Evolutionary conservation across 2,329 filamentous ascomycete species (phyloP).

Genomic region (Aspergillus fijiensis): DNA sequence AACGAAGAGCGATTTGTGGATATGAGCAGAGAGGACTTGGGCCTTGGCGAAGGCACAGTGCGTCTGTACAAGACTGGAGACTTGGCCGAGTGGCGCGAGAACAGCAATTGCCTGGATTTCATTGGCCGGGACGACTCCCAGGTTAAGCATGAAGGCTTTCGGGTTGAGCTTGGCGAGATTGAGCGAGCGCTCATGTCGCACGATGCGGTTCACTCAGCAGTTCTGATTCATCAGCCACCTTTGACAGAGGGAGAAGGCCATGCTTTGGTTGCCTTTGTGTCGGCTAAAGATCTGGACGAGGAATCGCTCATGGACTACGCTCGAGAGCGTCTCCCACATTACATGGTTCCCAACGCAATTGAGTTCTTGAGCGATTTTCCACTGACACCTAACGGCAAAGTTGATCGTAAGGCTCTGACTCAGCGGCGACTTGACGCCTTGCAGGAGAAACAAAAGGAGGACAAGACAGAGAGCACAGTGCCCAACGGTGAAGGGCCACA

Average conservation of each 20-base stretch:
- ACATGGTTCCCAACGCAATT: slow-evolving; percentile 64
- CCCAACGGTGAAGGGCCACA: background rate
- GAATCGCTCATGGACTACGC: slow-evolving; percentile 62
- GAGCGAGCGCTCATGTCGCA: slow-evolving; percentile 63
- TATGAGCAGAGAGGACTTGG: background rate
- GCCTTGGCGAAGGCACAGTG: background rate
- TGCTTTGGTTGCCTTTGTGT: slow-evolving; percentile 5
- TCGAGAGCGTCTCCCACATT: slow-evolving; percentile 66
- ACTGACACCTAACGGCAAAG: slow-evolving; percentile 70
- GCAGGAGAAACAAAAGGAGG: background rate
- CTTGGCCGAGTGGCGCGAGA: slow-evolving; percentile 66
- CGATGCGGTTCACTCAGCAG: background rate
- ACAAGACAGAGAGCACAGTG: background rate
- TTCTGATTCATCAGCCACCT: slow-evolving; percentile 1
- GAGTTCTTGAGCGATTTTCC: slow-evolving; percentile 66
- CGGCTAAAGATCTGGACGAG: background rate
- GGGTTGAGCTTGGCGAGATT: slow-evolving; percentile 85
- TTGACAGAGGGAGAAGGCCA: background rate
- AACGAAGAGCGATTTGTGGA: slow-evolving; percentile 68
- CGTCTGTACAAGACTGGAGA: slow-evolving; percentile 67
- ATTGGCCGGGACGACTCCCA: slow-evolving; percentile 75
- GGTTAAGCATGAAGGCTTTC: slow-evolving; percentile 85
- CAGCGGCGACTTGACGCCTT: background rate
- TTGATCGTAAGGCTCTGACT: slow-evolving; percentile 36
- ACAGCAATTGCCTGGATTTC: slow-evolving; percentile 73